Conservation (phyloP, 2,329 filamentous ascomycete species). For the Pseudopyrenochaeta lycopersici region DNA sequence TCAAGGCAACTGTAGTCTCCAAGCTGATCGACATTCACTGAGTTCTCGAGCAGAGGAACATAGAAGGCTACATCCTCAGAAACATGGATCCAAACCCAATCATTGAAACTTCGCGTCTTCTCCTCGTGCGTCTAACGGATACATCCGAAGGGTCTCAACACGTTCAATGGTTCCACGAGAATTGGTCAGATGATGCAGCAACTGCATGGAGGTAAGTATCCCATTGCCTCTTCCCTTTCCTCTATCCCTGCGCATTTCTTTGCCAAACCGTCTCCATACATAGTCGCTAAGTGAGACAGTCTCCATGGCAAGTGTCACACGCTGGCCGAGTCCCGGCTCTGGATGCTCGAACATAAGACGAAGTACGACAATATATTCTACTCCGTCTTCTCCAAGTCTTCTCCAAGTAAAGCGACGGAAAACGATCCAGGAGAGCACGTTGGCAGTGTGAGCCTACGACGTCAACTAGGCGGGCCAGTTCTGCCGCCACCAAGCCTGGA, state of each 20-base stretch:
- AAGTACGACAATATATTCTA: constrained; percentile 23
- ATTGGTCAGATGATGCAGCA: constrained; percentile 28
- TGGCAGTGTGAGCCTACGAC: constrained; percentile 23
- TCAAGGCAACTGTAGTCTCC: neutral
- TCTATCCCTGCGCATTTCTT: neutral
- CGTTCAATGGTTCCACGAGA: constrained; percentile 38
- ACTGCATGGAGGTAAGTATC: constrained; percentile 30
- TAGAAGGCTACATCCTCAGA: no score
- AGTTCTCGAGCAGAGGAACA: no score
- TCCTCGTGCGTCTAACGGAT: constrained; percentile 33
- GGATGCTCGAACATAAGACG: constrained; percentile 24
- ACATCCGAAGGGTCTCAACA: constrained; percentile 26
- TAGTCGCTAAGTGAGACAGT: constrained; percentile 11
- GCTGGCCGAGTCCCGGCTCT: constrained; percentile 24
- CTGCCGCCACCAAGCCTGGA: constrained; percentile 4
- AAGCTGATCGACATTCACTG: neutral
- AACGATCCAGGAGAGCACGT: constrained; percentile 11
- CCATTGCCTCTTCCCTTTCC: neutral
- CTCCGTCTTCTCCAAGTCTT: constrained; percentile 14
- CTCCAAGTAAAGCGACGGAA: neutral
- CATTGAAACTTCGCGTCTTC: constrained; percentile 30
- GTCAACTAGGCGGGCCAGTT: constrained; percentile 8
- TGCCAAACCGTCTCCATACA: neutral
- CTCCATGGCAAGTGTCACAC: constrained; percentile 29
- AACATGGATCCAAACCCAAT: neutral